Conservation (phyloP, 108 stramenopile genomes). For the Cafeteria roenbergensis region DNA sequence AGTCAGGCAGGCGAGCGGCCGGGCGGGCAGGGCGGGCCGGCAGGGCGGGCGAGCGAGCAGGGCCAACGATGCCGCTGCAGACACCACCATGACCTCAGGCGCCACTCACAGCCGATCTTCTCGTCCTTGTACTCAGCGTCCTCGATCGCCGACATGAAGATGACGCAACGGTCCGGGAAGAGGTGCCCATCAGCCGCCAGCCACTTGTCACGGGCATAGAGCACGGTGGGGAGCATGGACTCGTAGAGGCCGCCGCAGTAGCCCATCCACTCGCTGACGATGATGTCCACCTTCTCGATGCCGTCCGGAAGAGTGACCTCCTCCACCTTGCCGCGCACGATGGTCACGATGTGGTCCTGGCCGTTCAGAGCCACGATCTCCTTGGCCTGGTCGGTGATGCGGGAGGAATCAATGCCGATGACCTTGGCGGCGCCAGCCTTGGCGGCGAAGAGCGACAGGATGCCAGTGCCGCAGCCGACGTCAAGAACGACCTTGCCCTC, state of each 20-base stretch:
- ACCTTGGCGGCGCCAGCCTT: conserved; percentile 47
- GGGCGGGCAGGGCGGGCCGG: not conserved
- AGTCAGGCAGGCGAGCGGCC: not conserved
- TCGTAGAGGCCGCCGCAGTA: conserved; percentile 92
- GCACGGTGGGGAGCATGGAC: conserved; percentile 85
- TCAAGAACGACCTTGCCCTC: conserved; percentile 48
- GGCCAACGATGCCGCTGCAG: not conserved
- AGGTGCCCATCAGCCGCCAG: conserved; percentile 61
- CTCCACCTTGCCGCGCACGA: conserved; percentile 44
- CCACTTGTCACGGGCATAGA: conserved; percentile 75
- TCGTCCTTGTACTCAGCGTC: conserved; percentile 59
- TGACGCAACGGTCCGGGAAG: conserved; percentile 80
- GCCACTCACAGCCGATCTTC: conserved; percentile 42
- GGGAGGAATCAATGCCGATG: conserved; percentile 42
- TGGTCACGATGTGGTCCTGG: conserved; percentile 19
- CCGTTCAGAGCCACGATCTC: conserved; percentile 26
- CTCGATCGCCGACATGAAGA: conserved; percentile 70
- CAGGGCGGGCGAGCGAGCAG: not conserved
- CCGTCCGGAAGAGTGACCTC: conserved; percentile 31
- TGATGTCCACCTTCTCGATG: conserved; percentile 42
- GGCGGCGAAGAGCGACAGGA: conserved; percentile 47
- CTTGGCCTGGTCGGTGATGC: conserved; percentile 39
- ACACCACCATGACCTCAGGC: not conserved
- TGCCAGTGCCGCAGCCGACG: conserved; percentile 54
- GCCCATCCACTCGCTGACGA: conserved; percentile 56